Conservation (phyloP, 2,329 filamentous ascomycete species). For the Thielaviopsis populi region DNA sequence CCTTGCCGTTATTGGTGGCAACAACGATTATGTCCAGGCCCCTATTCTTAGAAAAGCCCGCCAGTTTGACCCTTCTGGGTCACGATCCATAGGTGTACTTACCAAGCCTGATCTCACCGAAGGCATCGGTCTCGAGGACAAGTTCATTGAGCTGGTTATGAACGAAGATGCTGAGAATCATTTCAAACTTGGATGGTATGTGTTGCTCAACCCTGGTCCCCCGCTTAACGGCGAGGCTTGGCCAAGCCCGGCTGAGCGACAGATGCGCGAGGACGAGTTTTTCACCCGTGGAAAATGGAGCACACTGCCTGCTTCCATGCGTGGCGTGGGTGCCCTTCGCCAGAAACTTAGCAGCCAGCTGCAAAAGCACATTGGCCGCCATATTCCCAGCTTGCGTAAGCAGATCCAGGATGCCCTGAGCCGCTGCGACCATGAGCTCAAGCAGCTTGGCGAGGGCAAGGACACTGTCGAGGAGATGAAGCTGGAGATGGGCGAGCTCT, state of each 20-base stretch:
- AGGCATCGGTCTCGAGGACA: slow-evolving; percentile 37
- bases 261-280: slow-evolving; percentile 32
- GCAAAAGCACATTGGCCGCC: slow-evolving; percentile 37
- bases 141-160: slow-evolving; percentile 38
- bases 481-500: slow-evolving; percentile 38
- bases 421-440: slow-evolving; percentile 34
- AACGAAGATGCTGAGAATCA: slow-evolving; percentile 36
- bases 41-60: slow-evolving; percentile 37
- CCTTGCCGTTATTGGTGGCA: slow-evolving; percentile 39
- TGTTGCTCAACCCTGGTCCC: slow-evolving; percentile 35
- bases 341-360: slow-evolving; percentile 36
- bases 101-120: slow-evolving; percentile 40
- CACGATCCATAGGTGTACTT: slow-evolving; percentile 36
- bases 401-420: slow-evolving; percentile 38
- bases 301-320: slow-evolving; percentile 32
- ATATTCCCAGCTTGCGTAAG: slow-evolving; percentile 34
- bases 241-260: slow-evolving; percentile 29
- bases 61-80: slow-evolving; percentile 34
- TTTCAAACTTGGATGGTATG: slow-evolving; percentile 38
- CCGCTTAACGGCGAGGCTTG: slow-evolving; percentile 31
- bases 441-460: slow-evolving; percentile 35
- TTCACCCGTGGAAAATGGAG: slow-evolving; percentile 36
- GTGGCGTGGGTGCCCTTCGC: slow-evolving; percentile 32
- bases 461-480: slow-evolving; percentile 40
- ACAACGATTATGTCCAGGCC: slow-evolving; percentile 39